Evolutionary conservation across 805 yeast genomes (phyloP), one percentile per base, ranked within the genome.

Genomic region (Suhomyces faveliae): DNA sequence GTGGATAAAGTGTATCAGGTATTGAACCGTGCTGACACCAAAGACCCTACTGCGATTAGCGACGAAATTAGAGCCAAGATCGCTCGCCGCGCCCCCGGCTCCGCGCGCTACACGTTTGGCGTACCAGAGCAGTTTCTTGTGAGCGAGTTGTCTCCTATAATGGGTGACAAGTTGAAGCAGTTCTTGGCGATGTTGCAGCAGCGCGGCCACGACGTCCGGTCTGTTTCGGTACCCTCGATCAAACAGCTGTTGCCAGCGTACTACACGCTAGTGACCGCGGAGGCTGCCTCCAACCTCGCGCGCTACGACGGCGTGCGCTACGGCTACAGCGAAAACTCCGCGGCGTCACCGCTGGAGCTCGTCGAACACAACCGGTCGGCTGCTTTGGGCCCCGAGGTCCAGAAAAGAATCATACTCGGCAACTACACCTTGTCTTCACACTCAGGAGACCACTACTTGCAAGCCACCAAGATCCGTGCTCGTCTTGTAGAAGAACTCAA

Each of bases 271-370:
- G 91, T 94, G 1, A 87, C 97, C 0, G 87, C 97, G 0, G 99
- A 94, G 60, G 98, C 97, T 0, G 84, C 95, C 0, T 92, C 98
- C 0, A 94, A 94, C 61, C 74, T 94, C 42, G 80, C 97, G 1
- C 74, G 97, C 25, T 94, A 78, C 60, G 99, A 94, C 66, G 99
- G 99, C 2, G 71, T 91, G 17, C 73, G 97, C 47, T 94, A 85
- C 61, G 98, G 98, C 0, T 66, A 60, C 47, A 71, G 87, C 33
- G 51, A 35, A 7, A 38, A 19, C n/a, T 24, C 27, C 1, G 40
- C 19, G 5, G 43, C 27, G 6, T 17, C 57, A 1, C 50, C 53
- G 5, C 23, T 42, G 2, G 57, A 52, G 5, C 40, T 55, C 5
- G 61, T 71, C 6, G 43, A 51, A 1, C 68, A 73, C 2, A 87